Percentiles rank a stretch among this genome's conserved stretches.
phyloP scores from a whole-genome alignment of 306 rosid genomes.

The Quercus parvula region DNA sequence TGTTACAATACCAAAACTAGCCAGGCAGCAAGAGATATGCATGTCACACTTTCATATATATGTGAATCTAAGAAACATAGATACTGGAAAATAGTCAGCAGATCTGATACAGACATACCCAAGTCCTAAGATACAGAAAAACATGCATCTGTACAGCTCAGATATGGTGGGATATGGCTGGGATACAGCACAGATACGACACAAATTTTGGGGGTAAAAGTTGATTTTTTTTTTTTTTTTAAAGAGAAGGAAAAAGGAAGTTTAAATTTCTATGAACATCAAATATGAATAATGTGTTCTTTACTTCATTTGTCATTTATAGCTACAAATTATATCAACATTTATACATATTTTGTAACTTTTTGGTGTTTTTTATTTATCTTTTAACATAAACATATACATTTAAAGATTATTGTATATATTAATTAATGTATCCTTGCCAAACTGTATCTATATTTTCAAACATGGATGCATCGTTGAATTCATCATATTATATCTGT shows the following conservation, averaged over 20 bases:
- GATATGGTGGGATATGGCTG: too few species aligned
- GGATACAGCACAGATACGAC: too few species aligned
- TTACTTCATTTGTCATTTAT: background rate
- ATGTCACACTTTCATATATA: background rate
- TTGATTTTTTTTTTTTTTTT: too few species aligned
- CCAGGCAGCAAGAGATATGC: background rate
- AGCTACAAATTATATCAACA: background rate
- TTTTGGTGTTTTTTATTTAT: background rate
- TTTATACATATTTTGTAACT: background rate
- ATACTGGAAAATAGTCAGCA: too few species aligned
- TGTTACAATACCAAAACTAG: background rate
- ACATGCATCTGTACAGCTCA: too few species aligned
- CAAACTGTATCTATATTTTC: background rate
- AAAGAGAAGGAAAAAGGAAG: background rate
- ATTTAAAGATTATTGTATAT: background rate
- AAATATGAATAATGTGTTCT: background rate
- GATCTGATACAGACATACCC: too few species aligned
- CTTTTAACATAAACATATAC: background rate
- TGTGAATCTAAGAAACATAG: background rate
- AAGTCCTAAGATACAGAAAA: too few species aligned
- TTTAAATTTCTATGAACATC: background rate
- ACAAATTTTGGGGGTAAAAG: too few species aligned
- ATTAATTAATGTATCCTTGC: background rate
- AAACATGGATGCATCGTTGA: background rate
- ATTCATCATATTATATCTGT: background rate